Conservation (phyloP, 2,329 filamentous ascomycete genomes). For the Fusarium sp. region DNA sequence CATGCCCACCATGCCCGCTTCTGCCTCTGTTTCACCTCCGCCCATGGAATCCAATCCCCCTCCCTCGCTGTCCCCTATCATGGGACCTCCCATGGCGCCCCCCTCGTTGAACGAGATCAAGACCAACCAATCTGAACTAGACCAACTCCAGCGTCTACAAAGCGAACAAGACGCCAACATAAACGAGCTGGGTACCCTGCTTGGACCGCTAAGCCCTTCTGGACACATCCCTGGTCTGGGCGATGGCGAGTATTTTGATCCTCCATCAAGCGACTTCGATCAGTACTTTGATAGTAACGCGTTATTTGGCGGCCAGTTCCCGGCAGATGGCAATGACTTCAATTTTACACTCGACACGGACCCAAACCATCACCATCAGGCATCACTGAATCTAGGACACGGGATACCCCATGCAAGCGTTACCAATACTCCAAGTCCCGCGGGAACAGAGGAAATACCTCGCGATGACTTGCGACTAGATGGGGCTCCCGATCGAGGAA, state of each 20-base stretch:
- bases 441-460: slow-evolving; percentile 61
- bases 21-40: slow-evolving; percentile 43
- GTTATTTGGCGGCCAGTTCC: slow-evolving; percentile 41
- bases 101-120: slow-evolving; percentile 70
- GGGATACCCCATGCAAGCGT: slow-evolving; percentile 9
- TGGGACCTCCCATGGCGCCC: slow-evolving; percentile 54
- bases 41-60: slow-evolving; percentile 39
- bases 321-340: slow-evolving; percentile 57
- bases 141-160: slow-evolving; percentile 80
- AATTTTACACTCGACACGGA: slow-evolving; percentile 59
- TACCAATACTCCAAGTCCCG: slow-evolving; percentile 56
- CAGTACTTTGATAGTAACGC: slow-evolving; percentile 60
- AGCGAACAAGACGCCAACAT: slow-evolving; percentile 81
- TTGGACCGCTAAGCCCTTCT: slow-evolving; percentile 82
- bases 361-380: slow-evolving; percentile 41
- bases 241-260: slow-evolving; percentile 52
- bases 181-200: slow-evolving; percentile 74
- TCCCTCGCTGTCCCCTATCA: slow-evolving; percentile 59
- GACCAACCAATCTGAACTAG: slow-evolving; percentile 77
- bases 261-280: slow-evolving; percentile 57
- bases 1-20: slow-evolving; percentile 34
- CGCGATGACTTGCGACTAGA: slow-evolving; percentile 52
- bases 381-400: slow-evolving; percentile 46
- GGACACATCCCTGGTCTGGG: slow-evolving; percentile 78
- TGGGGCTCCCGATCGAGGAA: slow-evolving; percentile 42